A percentile compares a stretch with the other conserved stretches of the same genome.
phyloP scores from a whole-genome alignment of 1,284 basidiomycete species.

The Afroboletus lepidellus region DNA sequence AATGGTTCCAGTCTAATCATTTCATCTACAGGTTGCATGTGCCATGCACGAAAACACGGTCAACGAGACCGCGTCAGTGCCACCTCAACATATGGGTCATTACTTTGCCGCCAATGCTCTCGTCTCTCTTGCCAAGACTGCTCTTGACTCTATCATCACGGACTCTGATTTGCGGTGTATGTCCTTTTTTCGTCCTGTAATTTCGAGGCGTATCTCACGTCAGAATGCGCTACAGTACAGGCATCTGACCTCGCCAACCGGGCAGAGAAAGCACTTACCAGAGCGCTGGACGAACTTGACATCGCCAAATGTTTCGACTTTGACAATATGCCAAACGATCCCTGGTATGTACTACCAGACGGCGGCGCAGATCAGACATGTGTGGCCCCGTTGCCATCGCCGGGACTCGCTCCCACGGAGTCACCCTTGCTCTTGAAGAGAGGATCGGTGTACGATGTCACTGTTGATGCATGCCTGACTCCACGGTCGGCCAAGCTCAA shows the following conservation, averaged over 20 bases:
- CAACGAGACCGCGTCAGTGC: slow-evolving; percentile 14
- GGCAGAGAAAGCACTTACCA: slow-evolving; percentile 6
- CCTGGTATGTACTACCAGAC: background rate
- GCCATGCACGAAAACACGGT: slow-evolving; percentile 28
- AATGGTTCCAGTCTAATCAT: background rate
- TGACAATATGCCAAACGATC: background rate
- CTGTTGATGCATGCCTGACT: background rate
- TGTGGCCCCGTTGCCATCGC: background rate
- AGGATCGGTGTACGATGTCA: background rate
- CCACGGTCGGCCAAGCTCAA: background rate
- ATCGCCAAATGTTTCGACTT: slow-evolving; percentile 8
- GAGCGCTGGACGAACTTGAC: slow-evolving; percentile 5
- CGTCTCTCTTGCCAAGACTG: slow-evolving; percentile 8
- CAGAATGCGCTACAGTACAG: slow-evolving; percentile 12
- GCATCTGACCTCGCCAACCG: background rate
- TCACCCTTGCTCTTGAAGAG: background rate
- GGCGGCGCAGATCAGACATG: background rate
- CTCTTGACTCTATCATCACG: background rate
- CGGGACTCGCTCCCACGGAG: too few relatives aligned
- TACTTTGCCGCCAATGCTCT: slow-evolving; percentile 13
- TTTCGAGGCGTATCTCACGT: slow-evolving; percentile 4
- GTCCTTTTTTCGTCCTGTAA: slow-evolving; percentile 4
- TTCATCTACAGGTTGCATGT: slow-evolving; percentile 16
- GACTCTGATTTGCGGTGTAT: slow-evolving; percentile 10
- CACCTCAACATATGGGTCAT: slow-evolving; percentile 7